These are phyloP conservation scores for Amphicarpaea edgeworthii DNA, from an alignment of 306 rosid species.

Conservation along the genomic window DNA sequence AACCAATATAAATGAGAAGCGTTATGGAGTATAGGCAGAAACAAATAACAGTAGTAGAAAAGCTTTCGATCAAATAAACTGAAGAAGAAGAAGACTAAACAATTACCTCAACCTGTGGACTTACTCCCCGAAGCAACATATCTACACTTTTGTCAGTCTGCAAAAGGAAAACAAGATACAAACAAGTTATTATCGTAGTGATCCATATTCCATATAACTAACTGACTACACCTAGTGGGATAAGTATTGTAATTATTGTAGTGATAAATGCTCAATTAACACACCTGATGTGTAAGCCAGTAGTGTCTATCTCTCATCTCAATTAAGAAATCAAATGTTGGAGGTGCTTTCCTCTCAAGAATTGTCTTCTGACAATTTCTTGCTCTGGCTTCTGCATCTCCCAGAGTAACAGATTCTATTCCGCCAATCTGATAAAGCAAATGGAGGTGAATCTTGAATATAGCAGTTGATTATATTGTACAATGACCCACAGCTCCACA, in stretches of 20 bases:
- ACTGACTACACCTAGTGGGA: neutral
- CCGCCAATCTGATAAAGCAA: conserved; percentile 67
- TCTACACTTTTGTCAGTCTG: conserved; percentile 81
- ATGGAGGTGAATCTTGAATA: conserved; percentile 37
- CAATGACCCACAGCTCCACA: conserved; percentile 16
- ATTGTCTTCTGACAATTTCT: conserved; percentile 70
- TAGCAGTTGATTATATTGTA: conserved; percentile 25
- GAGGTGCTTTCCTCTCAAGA: conserved; percentile 79
- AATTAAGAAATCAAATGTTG: conserved; percentile 73
- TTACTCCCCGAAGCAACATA: conserved; percentile 63
- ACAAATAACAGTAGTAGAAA: conserved; percentile 19
- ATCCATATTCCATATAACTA: too few relatives aligned
- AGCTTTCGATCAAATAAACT: conserved; percentile 31
- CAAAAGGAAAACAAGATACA: conserved; percentile 35
- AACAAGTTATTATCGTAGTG: too few relatives aligned
- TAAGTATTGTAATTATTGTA: neutral
- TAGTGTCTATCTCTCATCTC: conserved; percentile 81
- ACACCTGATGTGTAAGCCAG: conserved; percentile 79
- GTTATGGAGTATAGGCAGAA: neutral
- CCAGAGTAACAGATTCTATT: conserved; percentile 64
- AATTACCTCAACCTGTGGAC: conserved; percentile 78
- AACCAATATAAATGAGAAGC: conserved; percentile 13
- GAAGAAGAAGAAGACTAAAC: conserved; percentile 21
- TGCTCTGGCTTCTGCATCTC: conserved; percentile 70
- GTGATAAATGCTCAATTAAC: conserved; percentile 41